Percentiles rank a stretch among this genome's conserved stretches.
Conservation (phyloP, 768 basidiomycete species). For the Calocybe gangraenosa region DNA sequence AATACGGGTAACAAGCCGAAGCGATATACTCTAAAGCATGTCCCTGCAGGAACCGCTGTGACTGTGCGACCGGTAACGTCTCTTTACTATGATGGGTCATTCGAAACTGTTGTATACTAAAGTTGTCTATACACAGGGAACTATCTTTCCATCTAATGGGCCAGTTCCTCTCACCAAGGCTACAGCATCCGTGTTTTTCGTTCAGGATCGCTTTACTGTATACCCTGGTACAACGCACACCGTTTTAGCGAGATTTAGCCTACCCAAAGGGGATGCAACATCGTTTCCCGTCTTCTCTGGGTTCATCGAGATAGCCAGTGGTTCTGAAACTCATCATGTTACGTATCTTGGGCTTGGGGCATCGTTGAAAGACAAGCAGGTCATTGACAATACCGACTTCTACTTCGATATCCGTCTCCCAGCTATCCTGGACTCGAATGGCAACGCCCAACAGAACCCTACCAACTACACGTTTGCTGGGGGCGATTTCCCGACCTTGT, state of each 20-base stretch:
- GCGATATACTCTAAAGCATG: slow-evolving; percentile 44
- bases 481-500: slow-evolving; percentile 35
- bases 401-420: slow-evolving; percentile 45
- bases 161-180: slow-evolving; percentile 47
- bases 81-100: no score
- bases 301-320: slow-evolving; percentile 43
- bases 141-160: slow-evolving; percentile 37
- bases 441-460: slow-evolving; percentile 34
- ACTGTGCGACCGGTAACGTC: slow-evolving; percentile 38
- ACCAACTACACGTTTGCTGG: slow-evolving; percentile 44
- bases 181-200: slow-evolving; percentile 45
- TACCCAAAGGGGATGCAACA: slow-evolving; percentile 29
- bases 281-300: slow-evolving; percentile 59
- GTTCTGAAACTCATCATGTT: slow-evolving; percentile 33
- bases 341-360: slow-evolving; percentile 42
- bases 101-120: not conserved
- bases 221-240: slow-evolving; percentile 34
- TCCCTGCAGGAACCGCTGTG: slow-evolving; percentile 53
- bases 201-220: slow-evolving; percentile 40
- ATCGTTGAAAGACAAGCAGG: slow-evolving; percentile 35
- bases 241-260: slow-evolving; percentile 41
- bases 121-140: slow-evolving; percentile 28
- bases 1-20: slow-evolving; percentile 42
- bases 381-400: slow-evolving; percentile 46
- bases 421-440: slow-evolving; percentile 34